Base-by-base conservation (phyloP, 2,329 filamentous ascomycete species). In the Claviceps pusilla region DNA sequence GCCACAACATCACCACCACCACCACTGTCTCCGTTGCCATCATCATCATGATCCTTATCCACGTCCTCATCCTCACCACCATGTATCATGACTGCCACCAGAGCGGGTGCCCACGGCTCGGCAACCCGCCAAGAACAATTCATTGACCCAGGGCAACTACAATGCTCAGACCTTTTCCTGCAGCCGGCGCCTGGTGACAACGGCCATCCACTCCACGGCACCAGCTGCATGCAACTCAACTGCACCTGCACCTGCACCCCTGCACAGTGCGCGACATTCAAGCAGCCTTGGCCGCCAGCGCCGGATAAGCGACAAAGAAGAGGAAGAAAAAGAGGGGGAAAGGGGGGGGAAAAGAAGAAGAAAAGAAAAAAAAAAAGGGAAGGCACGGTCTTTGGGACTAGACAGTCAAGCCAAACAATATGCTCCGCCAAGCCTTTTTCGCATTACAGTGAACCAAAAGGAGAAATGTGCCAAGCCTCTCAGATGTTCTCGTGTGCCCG, bases 401-500 rank as follows among this genome's bases (percentile, higher is more conserved):
- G 10, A 37, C 7, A 10, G 35, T 9, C 7, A 37, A 37, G 35
- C 35, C 19, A 19, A 19, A 19, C 37, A 41, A 41, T 14, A 6
- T 41, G 37, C 37, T 41, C 12, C 37, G 37, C 37, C 37, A 41
- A 41, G 37, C 37, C 37, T 19, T 41, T 41, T 41, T 16, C 37
- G 37, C 37, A 41, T 41, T 41, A 16, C 37, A 16, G 37, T 41
- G 37, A 41, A 16, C 19, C 37, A 14, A 35, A 46, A 35, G 39
- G 52, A 50, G 47, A 54, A 50, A 49, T 54, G 39, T 54, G 52
- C 52, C 52, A 54, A 54, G 52, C 14, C 37, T 39, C 35, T 28
- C 19, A 48, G 37, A 43, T 54, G 28, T 29, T 37, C 35, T 37
- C 35, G 35, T 37, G 7, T 37, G 35, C 35, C 11, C 35, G 3